Conservation (phyloP, 2,329 filamentous ascomycete species). For the Botrytis porri region DNA sequence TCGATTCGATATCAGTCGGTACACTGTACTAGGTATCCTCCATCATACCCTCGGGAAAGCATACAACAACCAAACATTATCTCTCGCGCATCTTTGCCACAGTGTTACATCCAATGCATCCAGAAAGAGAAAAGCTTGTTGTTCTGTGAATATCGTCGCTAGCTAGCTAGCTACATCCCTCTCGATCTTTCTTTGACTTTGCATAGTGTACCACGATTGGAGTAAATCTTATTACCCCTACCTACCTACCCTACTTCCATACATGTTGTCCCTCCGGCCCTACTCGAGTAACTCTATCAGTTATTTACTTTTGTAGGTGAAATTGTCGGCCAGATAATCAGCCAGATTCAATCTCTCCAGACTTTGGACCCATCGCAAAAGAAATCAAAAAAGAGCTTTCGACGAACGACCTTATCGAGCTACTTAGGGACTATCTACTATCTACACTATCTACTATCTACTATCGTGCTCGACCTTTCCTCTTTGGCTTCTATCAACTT, state of each 20-base stretch:
- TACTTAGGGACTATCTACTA: neutral
- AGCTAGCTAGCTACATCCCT: neutral
- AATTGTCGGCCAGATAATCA: neutral
- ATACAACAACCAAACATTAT: neutral
- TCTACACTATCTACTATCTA: neutral
- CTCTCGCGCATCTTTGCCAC: neutral
- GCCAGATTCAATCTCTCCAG: neutral
- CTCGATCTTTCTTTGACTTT: neutral
- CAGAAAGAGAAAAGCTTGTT: neutral
- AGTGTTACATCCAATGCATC: neutral
- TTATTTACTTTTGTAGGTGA: neutral
- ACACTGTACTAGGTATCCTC: neutral
- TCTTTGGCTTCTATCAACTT: neutral
- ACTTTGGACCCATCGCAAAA: neutral
- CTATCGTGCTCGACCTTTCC: neutral
- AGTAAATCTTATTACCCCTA: neutral
- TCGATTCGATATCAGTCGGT: neutral
- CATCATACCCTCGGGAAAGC: neutral
- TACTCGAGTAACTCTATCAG: neutral
- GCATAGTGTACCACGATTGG: neutral
- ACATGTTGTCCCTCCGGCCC: neutral
- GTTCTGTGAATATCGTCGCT: slow-evolving; percentile 14
- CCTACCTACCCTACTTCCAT: neutral
- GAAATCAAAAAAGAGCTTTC: neutral
- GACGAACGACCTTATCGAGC: neutral